phyloP scores from a whole-genome alignment of 495 filamentous ascomycete genomes.

The Chaetomium fimeti region DNA sequence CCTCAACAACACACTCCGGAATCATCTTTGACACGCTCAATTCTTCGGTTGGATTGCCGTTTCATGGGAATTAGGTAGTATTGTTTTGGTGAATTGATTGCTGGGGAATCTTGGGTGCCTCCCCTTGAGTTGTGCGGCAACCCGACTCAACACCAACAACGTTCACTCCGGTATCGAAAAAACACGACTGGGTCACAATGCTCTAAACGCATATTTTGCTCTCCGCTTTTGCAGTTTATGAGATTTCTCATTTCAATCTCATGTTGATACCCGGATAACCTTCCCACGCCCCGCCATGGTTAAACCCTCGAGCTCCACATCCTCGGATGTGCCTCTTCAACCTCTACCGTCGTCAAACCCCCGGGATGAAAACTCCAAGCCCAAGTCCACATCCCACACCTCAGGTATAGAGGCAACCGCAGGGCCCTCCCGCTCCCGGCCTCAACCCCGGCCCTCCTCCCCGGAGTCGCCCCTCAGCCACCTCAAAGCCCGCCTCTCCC shows the following conservation, averaged over 20 bases:
- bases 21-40: background rate
- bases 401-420: background rate
- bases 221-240: background rate
- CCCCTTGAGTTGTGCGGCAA: background rate
- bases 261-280: conserved; percentile 3
- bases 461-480: conserved; percentile 21
- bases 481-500: conserved; percentile 32
- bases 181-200: background rate
- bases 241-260: background rate
- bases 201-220: background rate
- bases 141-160: background rate
- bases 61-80: too few species aligned
- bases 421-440: conserved; percentile 12
- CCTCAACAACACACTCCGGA: background rate
- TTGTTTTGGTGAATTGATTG: background rate
- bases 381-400: background rate
- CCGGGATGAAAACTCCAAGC: background rate
- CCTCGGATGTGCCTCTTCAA: conserved; percentile 5
- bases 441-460: background rate
- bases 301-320: conserved; percentile 22
- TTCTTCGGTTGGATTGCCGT: background rate
- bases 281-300: conserved; percentile 21
- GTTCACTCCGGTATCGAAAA: background rate
- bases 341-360: background rate
- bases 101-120: background rate